Evolutionary conservation across 2,329 filamentous ascomycete species (phyloP).

Genomic region (Alternaria conjuncta): DNA sequence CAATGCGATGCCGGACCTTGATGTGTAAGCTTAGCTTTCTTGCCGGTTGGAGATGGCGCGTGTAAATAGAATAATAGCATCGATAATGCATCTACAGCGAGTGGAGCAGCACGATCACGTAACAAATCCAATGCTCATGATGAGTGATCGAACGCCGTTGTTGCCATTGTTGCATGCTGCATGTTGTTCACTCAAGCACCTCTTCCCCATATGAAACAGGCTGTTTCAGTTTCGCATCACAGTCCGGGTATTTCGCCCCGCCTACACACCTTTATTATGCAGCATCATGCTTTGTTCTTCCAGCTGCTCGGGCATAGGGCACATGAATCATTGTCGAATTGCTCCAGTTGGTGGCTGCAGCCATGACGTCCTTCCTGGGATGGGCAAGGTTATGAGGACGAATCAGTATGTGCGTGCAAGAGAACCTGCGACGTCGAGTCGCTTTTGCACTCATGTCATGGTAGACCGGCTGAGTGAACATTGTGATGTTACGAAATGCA

Average conservation of each 20-base stretch:
- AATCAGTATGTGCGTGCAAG: background rate
- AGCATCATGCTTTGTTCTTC: background rate
- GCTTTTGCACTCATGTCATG: background rate
- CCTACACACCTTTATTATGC: background rate
- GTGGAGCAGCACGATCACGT: background rate
- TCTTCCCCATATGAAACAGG: background rate
- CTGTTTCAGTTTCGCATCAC: background rate
- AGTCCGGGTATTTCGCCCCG: background rate
- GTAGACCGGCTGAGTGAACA: background rate
- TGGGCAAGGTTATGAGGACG: background rate
- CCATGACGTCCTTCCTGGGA: background rate
- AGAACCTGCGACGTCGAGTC: background rate
- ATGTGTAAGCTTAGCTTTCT: constrained; percentile 15
- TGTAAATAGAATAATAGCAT: background rate
- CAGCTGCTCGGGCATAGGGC: background rate
- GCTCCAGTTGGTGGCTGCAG: background rate
- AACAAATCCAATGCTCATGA: background rate
- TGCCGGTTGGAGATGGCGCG: background rate
- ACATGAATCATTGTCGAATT: background rate
- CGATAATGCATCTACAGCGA: background rate
- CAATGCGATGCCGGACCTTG: constrained; percentile 39
- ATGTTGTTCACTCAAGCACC: background rate
- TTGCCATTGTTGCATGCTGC: background rate
- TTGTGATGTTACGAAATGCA: background rate
- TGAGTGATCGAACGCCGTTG: background rate